Base-by-base conservation (phyloP, 2,329 filamentous ascomycete species). In the Trichoderma sp. region DNA sequence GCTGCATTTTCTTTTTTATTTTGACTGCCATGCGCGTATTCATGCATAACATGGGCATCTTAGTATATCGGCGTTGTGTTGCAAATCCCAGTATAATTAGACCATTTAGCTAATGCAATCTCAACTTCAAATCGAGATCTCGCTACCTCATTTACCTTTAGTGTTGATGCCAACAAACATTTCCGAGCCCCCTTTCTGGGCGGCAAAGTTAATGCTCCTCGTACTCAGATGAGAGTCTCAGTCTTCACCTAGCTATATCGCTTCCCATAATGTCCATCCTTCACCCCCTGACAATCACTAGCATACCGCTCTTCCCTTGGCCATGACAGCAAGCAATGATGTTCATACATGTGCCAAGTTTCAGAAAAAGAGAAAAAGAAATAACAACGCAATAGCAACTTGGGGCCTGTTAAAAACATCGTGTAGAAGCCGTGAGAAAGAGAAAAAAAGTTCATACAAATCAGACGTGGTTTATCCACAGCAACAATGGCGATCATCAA, bases 31-130 rank as follows among this genome's bases (percentile, higher is more conserved):
- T 62, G 55, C 11, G 17, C 39, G 39, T 53, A 34, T 50, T 34
- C n/a, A 68, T 20, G 34, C 53, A 58, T 17, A 32, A 23, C 61
- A 71, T 59, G 39, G 36, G 20, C 53, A 66, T 59, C 13, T 20
- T 65, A 57, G 28, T 34, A 57, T 17, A 71, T 71, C 65, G 68
- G 62, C 53, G 68, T 55, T 58, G 62, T 36, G 68, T 63, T 59
- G 43, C 50, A 28, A 62, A 36, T 59, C n/a, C 23, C 68, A 66
- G 32, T 58, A 65, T 59, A 59, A 70, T 71, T 68, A 62, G 66
- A 68, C 39, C 66, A 34, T 62, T 62, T 68, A 68, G 66, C 55
- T 61, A 61, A 62, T 59, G 66, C 66, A 61, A 62, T 68, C 66
- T 68, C 66, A 68, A 53, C 57, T 50, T 53, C 28, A 68, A 68